Evolutionary conservation across 1,284 basidiomycete species (phyloP).

Genomic region (Tilletia setariae): DNA sequence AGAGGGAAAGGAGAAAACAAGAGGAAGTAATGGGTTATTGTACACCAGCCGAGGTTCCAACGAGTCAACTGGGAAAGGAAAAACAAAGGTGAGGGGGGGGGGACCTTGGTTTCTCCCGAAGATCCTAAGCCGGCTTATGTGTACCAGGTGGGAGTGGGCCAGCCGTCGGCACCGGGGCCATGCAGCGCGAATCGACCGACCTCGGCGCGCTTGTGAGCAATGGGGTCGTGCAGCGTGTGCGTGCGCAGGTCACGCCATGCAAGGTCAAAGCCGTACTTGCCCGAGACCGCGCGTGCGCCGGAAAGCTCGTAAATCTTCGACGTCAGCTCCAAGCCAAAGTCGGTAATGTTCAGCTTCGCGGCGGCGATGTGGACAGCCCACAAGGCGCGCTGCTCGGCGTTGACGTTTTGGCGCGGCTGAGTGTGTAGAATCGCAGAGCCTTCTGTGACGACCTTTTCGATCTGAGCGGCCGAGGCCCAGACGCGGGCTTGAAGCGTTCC

Average conservation of each 20-base stretch:
- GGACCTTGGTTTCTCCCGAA: too few relatives aligned
- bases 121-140: too few relatives aligned
- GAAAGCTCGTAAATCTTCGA: slow-evolving; percentile 50
- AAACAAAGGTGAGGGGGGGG: too few relatives aligned
- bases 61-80: too few relatives aligned
- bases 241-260: slow-evolving; percentile 42
- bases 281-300: slow-evolving; percentile 47
- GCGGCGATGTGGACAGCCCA: slow-evolving; percentile 52
- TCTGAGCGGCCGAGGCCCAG: slow-evolving; percentile 49
- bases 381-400: slow-evolving; percentile 47
- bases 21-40: too few relatives aligned
- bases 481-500: slow-evolving; percentile 51
- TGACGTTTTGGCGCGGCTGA: slow-evolving; percentile 33
- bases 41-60: too few relatives aligned
- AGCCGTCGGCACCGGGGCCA: slow-evolving; percentile 42
- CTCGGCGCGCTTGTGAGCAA: slow-evolving; percentile 51
- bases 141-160: slow-evolving; percentile 45
- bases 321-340: slow-evolving; percentile 51
- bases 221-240: slow-evolving; percentile 53
- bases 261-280: slow-evolving; percentile 51
- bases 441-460: slow-evolving; percentile 39
- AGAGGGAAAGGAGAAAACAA: too few relatives aligned
- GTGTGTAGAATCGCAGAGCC: slow-evolving; percentile 37
- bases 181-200: slow-evolving; percentile 45
- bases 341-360: slow-evolving; percentile 48